A percentile compares a stretch with the other conserved stretches of the same genome.
phyloP scores from a whole-genome alignment of 176 grass and related monocot genomes.

The Aegilops longissima region DNA sequence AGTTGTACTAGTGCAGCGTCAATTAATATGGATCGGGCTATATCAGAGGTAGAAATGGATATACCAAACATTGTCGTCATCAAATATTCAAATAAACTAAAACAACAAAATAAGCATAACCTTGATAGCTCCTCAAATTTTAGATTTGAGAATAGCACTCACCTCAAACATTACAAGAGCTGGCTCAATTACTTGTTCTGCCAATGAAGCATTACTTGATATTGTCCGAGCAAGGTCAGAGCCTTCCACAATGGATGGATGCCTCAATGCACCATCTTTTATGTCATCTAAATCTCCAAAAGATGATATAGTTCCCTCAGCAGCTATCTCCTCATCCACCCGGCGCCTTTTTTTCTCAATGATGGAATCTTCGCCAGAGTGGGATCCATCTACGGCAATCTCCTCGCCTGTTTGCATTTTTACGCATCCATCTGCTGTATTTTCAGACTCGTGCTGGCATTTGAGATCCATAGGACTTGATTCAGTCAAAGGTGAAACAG shows the following conservation, averaged over 20 bases:
- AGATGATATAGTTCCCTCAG: constrained; percentile 64
- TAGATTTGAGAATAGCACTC: constrained; percentile 23
- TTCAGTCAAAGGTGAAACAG: constrained; percentile 46
- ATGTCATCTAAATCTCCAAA: constrained; percentile 60
- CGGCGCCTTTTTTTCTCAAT: constrained; percentile 78
- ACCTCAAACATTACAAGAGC: constrained; percentile 99
- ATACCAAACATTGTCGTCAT: constrained; percentile 4
- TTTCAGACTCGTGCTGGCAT: constrained; percentile 59
- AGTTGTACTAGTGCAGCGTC: too few species aligned
- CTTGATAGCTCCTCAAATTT: not conserved
- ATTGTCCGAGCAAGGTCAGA: constrained; percentile 56
- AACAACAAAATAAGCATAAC: constrained; percentile 2
- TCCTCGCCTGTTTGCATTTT: constrained; percentile 94
- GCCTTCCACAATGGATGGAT: constrained; percentile 45
- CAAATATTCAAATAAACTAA: not conserved
- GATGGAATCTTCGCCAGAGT: constrained; percentile 52
- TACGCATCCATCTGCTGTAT: constrained; percentile 57
- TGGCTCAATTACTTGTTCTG: constrained; percentile 94
- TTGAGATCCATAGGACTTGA: constrained; percentile 71
- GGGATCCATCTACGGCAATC: constrained; percentile 49
- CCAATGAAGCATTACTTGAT: constrained; percentile 85
- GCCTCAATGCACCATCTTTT: constrained; percentile 51
- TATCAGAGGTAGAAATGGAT: not conserved
- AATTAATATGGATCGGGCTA: too few species aligned
- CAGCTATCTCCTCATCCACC: constrained; percentile 62